A percentile compares a stretch with the other conserved stretches of the same genome.
These are phyloP conservation scores for Capsella bursapastoris DNA, from an alignment of 345 rosid genomes.

Conservation along the genomic window DNA sequence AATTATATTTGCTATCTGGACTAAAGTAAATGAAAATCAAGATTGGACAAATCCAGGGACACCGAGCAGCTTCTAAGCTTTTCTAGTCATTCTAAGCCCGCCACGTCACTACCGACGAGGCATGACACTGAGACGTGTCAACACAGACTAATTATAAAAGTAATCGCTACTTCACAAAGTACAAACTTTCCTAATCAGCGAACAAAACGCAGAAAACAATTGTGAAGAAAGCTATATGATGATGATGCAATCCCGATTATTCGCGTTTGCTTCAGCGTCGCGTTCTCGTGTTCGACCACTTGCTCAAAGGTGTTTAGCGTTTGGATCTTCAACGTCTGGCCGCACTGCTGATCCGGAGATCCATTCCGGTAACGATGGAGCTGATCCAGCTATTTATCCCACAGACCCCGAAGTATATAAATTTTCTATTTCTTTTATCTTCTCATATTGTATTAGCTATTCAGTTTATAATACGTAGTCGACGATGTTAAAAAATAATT, in stretches of 20 bases:
- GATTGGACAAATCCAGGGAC: conserved; percentile 2
- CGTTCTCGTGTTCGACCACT: conserved; percentile 25
- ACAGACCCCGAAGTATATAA: conserved; percentile 53
- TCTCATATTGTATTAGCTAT: neutral
- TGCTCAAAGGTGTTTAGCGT: conserved; percentile 38
- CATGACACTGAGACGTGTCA: conserved; percentile 20
- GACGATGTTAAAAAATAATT: no score
- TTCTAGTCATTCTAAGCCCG: conserved; percentile 15
- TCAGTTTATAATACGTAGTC: no score
- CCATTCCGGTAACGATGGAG: conserved; percentile 48
- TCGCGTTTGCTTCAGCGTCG: conserved; percentile 43
- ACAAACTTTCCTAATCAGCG: neutral
- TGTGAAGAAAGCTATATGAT: neutral
- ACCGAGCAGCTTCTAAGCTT: conserved; percentile 36
- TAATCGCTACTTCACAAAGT: neutral
- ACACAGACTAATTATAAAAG: neutral
- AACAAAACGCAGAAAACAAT: neutral
- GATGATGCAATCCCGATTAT: conserved; percentile 51
- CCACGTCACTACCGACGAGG: conserved; percentile 30
- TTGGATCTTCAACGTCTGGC: conserved; percentile 45
- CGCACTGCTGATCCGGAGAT: conserved; percentile 53
- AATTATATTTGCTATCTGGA: no score
- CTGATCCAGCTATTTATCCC: conserved; percentile 50
- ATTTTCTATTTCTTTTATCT: neutral
- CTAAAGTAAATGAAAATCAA: no score